phyloP scores from a whole-genome alignment of 768 basidiomycete genomes.

The Pulveroboletus ravenelii region DNA sequence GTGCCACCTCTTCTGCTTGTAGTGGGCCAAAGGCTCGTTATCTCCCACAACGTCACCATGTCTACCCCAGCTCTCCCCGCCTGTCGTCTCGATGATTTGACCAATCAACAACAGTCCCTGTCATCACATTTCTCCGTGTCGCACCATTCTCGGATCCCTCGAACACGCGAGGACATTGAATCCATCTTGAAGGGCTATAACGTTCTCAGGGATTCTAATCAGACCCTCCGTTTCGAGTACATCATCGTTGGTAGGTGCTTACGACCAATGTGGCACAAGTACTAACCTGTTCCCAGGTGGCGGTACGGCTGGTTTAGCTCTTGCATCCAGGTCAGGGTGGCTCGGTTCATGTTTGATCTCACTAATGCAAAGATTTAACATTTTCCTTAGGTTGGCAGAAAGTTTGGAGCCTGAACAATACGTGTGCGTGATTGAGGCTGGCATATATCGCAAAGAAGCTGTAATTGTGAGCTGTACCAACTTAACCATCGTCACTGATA shows the following conservation, averaged over 20 bases:
- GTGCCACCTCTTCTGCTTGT: no score
- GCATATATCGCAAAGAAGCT: constrained; percentile 5
- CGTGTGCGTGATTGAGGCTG: constrained; percentile 19
- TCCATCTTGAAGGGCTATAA: background rate
- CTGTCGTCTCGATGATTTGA: background rate
- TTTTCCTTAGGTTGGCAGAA: constrained; percentile 9
- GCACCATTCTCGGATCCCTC: background rate
- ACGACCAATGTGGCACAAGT: background rate
- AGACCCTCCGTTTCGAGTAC: constrained; percentile 5
- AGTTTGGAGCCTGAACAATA: constrained; percentile 8
- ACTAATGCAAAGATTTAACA: background rate
- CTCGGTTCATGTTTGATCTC: background rate
- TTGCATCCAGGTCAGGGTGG: constrained; percentile 11
- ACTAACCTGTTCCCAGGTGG: constrained; percentile 6
- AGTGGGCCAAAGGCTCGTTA: no score
- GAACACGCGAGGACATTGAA: background rate
- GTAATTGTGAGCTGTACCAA: constrained; percentile 8
- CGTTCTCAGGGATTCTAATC: background rate
- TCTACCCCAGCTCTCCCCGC: background rate
- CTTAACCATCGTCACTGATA: background rate
- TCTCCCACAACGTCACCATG: background rate
- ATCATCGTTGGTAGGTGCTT: constrained; percentile 8
- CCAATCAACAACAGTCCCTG: background rate
- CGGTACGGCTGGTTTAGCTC: constrained; percentile 15
- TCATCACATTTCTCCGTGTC: constrained; percentile 1